Base-by-base conservation (phyloP, 257 asterid genomes). In the Coffea eugenioides region DNA sequence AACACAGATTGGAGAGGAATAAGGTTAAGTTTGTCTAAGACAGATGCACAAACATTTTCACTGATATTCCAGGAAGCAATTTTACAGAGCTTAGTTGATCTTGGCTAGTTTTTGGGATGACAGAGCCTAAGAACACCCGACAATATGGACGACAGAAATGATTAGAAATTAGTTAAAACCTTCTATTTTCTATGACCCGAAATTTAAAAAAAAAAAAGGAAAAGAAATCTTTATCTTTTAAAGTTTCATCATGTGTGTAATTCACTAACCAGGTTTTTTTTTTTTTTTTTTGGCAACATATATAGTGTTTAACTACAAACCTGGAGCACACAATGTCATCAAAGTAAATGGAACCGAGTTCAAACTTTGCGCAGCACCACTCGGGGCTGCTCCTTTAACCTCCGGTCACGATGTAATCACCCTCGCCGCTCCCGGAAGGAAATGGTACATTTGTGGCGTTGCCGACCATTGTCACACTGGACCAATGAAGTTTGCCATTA, bases 401-500 rank as follows among this genome's bases (percentile, higher is more conserved):
- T 73, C 39, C 11, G 92, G 90, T 21, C 74, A 57, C 9, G 89
- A 86, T 72, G 46, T 45, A 3, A 79, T 88, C 61, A 15, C 75
- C 51, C 89, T 85, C 0, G 41, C 75, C 0, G 8, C 39, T 16
- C 49, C 78, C 5, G 92, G 92, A 23, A 85, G 52, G 80, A 86
- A 83, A 59, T 86, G 92, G 92, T 88, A 88, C 65, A 84, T 82
- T 8, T 81, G 87, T 48, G 76, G 79, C 0, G 16, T 86, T 25
- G 69, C 23, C 0, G 68, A 48, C 5, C 89, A 86, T 41, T 88
- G 92, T 66, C 62, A 39, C 2, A 1, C 2, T 5, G 91, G 88
- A 34, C 69, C 48, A 20, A 70, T 82, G 91, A 89, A 88, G 85
- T 81, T 90, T 34, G 84, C 54, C 80, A 86, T 90, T 16, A 83